Evolutionary conservation across 441 rosid genomes (phyloP).

Genomic region (Francoa sonchifolia): DNA sequence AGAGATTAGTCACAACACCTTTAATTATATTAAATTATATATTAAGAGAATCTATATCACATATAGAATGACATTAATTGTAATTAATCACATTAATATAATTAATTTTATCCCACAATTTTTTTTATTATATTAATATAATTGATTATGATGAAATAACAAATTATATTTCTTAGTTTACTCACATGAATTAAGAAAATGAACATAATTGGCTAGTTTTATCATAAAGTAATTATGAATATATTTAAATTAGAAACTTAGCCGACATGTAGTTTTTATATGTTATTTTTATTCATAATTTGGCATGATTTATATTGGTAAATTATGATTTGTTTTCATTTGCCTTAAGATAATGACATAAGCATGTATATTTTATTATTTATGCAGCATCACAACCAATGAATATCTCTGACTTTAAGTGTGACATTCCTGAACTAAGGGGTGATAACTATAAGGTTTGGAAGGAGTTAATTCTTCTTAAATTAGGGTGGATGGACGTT

Average conservation of each 20-base stretch:
- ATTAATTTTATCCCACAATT: too few species aligned
- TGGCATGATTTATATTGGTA: background rate
- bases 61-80: too few species aligned
- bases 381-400: background rate
- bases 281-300: background rate
- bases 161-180: slow-evolving; percentile 8
- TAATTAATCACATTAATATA: too few species aligned
- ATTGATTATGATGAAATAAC: slow-evolving; percentile 7
- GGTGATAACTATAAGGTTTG: background rate
- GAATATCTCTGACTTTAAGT: background rate
- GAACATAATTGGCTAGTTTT: slow-evolving; percentile 7
- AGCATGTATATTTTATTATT: background rate
- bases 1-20: too few species aligned
- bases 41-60: too few species aligned
- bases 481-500: background rate
- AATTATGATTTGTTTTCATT: background rate
- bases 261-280: slow-evolving; percentile 1
- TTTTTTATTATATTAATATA: slow-evolving; percentile 1
- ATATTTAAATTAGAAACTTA: background rate
- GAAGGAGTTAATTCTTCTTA: background rate
- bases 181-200: slow-evolving; percentile 1
- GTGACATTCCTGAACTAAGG: background rate
- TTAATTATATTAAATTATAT: too few species aligned
- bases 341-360: background rate
- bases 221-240: background rate